A percentile compares a stretch with the other conserved stretches of the same genome.
Conservation (phyloP, 2,329 filamentous ascomycete species). For the Monilinia aucupariae region DNA sequence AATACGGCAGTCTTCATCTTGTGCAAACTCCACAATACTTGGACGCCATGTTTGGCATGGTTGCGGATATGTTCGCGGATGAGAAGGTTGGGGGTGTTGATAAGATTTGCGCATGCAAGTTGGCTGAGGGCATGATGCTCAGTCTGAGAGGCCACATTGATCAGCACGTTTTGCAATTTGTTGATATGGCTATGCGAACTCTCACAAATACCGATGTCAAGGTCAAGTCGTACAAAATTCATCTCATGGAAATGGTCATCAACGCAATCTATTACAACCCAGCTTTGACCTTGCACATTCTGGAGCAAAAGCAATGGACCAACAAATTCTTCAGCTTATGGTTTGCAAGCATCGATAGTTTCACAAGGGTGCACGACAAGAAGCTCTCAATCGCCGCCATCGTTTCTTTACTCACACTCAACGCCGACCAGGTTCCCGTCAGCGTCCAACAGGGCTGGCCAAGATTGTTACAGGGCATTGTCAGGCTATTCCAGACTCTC, state of each 20-base stretch:
- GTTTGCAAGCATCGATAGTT: constrained; percentile 94
- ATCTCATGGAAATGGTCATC: constrained; percentile 98
- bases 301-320: constrained; percentile 91
- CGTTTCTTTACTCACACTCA: constrained; percentile 73
- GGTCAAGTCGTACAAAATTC: constrained; percentile 89
- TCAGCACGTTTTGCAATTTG: constrained; percentile 78
- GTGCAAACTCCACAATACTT: constrained; percentile 81
- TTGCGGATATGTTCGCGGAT: constrained; percentile 88
- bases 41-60: constrained; percentile 86
- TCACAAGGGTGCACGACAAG: constrained; percentile 95
- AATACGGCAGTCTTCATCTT: constrained; percentile 78
- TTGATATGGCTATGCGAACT: constrained; percentile 81
- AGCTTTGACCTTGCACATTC: constrained; percentile 70
- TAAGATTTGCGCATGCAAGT: constrained; percentile 93
- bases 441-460: constrained; percentile 96
- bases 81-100: constrained; percentile 90
- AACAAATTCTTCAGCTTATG: constrained; percentile 98
- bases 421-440: constrained; percentile 74
- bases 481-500: constrained; percentile 84
- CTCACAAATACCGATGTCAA: constrained; percentile 71
- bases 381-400: constrained; percentile 96
- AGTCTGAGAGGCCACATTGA: constrained; percentile 86
- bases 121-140: constrained; percentile 95
- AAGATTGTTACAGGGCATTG: constrained; percentile 74
- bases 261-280: constrained; percentile 98